Percentiles rank a stretch among this genome's conserved stretches.
Conservation (phyloP, 352 stramenopile genomes). For the Globisporangium paddicum region DNA sequence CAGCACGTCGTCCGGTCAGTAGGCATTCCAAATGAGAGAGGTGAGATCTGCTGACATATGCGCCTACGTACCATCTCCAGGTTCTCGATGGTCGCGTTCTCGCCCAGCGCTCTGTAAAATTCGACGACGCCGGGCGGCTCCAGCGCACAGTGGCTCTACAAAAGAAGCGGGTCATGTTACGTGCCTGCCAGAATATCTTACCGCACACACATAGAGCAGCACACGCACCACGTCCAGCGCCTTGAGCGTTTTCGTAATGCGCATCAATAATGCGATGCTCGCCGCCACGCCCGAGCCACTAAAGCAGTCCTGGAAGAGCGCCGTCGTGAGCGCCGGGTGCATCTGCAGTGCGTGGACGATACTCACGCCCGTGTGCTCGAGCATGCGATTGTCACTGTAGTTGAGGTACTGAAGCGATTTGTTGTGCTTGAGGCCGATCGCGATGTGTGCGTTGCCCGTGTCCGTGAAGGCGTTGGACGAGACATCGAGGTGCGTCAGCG, state of each 20-base stretch:
- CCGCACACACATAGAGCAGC: neutral
- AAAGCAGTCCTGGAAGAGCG: conserved; percentile 60
- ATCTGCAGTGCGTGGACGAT: conserved; percentile 31
- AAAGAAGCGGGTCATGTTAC: no score
- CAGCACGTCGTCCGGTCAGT: no score
- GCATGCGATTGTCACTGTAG: conserved; percentile 58
- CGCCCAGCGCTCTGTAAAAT: conserved; percentile 48
- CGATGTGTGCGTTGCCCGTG: conserved; percentile 33
- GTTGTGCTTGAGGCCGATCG: conserved; percentile 44
- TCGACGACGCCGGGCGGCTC: conserved; percentile 54
- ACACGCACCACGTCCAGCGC: conserved; percentile 50
- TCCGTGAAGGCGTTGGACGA: conserved; percentile 42
- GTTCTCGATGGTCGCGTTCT: conserved; percentile 38
- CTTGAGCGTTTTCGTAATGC: conserved; percentile 23
- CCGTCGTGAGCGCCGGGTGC: conserved; percentile 36
- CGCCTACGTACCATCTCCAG: conserved; percentile 56
- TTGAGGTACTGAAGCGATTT: conserved; percentile 36
- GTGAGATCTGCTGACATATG: neutral
- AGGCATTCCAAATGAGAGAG: neutral
- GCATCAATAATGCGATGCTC: conserved; percentile 27
- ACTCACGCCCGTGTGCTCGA: conserved; percentile 26
- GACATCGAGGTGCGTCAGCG: conserved; percentile 50
- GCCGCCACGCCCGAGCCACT: conserved; percentile 21
- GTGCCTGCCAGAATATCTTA: no score
- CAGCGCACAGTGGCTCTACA: conserved; percentile 57